Percentiles rank a stretch among this genome's conserved stretches.
These are phyloP conservation scores for Brassica cretica DNA, from an alignment of 345 rosid species.

Conservation along the genomic window DNA sequence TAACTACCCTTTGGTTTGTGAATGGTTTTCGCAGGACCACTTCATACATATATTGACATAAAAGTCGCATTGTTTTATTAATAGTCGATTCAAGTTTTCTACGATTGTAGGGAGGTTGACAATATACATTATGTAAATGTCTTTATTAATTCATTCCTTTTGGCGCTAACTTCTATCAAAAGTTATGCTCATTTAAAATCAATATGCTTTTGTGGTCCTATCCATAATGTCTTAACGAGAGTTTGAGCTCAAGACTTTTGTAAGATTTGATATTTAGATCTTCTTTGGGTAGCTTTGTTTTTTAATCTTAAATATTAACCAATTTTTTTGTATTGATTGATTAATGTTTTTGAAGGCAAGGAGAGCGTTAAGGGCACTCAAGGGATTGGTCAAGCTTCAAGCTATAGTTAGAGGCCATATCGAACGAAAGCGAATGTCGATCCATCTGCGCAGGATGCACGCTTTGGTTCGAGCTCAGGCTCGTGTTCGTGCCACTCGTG, in stretches of 20 bases:
- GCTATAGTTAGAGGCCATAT: slow-evolving; percentile 89
- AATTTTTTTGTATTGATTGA: not conserved
- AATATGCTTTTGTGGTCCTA: slow-evolving; percentile 36
- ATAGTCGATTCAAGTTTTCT: slow-evolving; percentile 21
- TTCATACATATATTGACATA: not conserved
- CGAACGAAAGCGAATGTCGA: slow-evolving; percentile 62
- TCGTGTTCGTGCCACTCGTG: slow-evolving; percentile 65
- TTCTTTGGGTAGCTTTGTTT: not conserved
- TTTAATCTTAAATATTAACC: not conserved
- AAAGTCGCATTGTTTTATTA: slow-evolving; percentile 28
- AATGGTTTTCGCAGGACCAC: slow-evolving; percentile 15
- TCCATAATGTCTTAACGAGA: slow-evolving; percentile 6
- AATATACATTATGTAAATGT: not conserved
- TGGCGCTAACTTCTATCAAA: slow-evolving; percentile 32
- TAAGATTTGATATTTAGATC: not conserved
- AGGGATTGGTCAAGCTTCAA: slow-evolving; percentile 85
- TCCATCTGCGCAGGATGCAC: slow-evolving; percentile 66
- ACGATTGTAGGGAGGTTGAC: slow-evolving; percentile 24
- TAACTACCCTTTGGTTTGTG: not conserved
- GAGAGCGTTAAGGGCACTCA: slow-evolving; percentile 82
- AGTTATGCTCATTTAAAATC: slow-evolving; percentile 2
- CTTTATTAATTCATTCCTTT: slow-evolving; percentile 1
- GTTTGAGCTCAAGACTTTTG: not conserved
- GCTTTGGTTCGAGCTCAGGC: slow-evolving; percentile 73
- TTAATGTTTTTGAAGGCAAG: slow-evolving; percentile 53